Conservation (phyloP, 805 yeast species). For the Ogataea paradorogensis region DNA sequence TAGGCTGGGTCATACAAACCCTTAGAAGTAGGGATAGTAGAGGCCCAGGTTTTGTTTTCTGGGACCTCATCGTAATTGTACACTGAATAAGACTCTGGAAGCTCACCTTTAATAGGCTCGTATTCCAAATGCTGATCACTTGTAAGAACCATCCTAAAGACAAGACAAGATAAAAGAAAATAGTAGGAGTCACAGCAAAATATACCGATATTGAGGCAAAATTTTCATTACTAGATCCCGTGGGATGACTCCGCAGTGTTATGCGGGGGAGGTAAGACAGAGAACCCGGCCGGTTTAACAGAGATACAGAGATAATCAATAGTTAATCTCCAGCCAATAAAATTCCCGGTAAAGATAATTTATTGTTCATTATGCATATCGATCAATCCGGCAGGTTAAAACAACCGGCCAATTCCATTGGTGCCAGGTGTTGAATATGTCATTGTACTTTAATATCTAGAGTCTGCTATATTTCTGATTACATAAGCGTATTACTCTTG, state of each 20-base stretch:
- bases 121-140: constrained; percentile 30
- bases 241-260: constrained; percentile 9
- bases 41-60: constrained; percentile 88
- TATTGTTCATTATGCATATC: constrained; percentile 4
- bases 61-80: constrained; percentile 73
- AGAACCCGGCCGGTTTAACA: constrained; percentile 5
- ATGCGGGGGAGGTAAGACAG: background rate
- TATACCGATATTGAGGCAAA: constrained; percentile 6
- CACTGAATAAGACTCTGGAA: constrained; percentile 36
- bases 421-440: constrained; percentile 6
- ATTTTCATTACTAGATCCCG: constrained; percentile 1
- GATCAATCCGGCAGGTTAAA: constrained; percentile 2
- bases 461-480: background rate
- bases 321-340: constrained; percentile 17
- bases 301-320: constrained; percentile 8
- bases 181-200: constrained; percentile 1
- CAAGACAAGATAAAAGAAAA: constrained; percentile 3
- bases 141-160: constrained; percentile 25
- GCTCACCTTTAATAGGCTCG: constrained; percentile 19
- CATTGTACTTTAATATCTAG: no score
- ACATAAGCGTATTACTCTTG: constrained; percentile 25
- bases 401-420: background rate
- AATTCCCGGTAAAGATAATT: constrained; percentile 3
- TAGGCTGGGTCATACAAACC: constrained; percentile 92
- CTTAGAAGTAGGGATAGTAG: constrained; percentile 76